Evolutionary conservation across 2,329 filamentous ascomycete species (phyloP), one percentile per base, ranked within the genome.

Genomic region (Raffaelea ambrosiae): DNA sequence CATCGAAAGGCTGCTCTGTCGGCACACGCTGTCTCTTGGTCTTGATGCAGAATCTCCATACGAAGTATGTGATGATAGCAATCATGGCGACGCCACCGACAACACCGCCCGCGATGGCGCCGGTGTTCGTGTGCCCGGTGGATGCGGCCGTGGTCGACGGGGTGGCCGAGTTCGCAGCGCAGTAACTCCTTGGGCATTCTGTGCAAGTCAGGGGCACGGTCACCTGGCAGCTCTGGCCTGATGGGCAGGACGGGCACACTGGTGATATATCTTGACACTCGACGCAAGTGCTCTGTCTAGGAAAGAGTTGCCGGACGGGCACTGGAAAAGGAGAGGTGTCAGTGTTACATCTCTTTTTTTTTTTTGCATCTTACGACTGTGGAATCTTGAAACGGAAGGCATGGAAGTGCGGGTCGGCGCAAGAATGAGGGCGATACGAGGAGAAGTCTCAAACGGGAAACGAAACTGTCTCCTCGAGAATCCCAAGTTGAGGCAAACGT

Each of bases 41-140:
- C 70, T 89, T 91, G 61, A 95, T 83, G 62, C 83, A 88, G 69
- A 88, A 95, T 63, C 83, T 84, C 86, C 88, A 97, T 31, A 96
- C 74, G 38, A 95, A 66, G 58, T 89, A 95, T 3, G 84, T 84
- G 46, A 86, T 63, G 35, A 88, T 66, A n/a, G 77, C 84, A 46
- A 97, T 74, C 41, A 82, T 74, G n/a, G 76, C 74, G 14, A 97
- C 65, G 55, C 89, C 93, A 54, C 89, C 93, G 40, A 97, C 71
- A 10, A 96, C 89, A 54, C 91, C 91, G 54, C 93, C 93, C 2
- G 86, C 91, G 54, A 98, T 96, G 31, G 88, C 87, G 39, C 90
- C 90, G 2, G 84, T 72, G 56, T 87, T 90, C 8, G 84, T 77
- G 8, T 77, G 74, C 11, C 68, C 67, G 35, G 58, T 59, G 49